phyloP scores from a whole-genome alignment of 106 monocot genomes.

The Dioscorea zingiberensis region DNA sequence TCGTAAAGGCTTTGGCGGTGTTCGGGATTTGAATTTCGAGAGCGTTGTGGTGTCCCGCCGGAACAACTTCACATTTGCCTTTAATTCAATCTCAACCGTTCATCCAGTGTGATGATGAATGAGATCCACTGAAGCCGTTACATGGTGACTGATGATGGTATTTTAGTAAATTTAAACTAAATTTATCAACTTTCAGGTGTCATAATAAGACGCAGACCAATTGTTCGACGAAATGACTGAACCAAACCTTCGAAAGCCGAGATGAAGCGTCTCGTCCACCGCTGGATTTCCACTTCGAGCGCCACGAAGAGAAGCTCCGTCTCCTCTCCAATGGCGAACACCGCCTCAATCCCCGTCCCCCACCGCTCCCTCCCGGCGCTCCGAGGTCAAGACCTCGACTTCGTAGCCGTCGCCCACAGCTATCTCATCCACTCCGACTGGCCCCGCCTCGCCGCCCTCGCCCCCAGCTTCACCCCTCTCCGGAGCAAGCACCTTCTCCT shows the following conservation, averaged over 20 bases:
- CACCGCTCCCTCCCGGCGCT: conserved; percentile 44
- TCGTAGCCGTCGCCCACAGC: conserved; percentile 45
- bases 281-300: not conserved
- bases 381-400: conserved; percentile 35
- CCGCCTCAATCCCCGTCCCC: conserved; percentile 52
- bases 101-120: no score
- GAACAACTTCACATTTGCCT: not conserved
- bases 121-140: no score
- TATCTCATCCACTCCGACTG: conserved; percentile 47
- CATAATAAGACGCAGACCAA: no score
- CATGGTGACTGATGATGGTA: no score
- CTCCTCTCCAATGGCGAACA: not conserved
- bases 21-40: not conserved
- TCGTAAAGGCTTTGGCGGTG: not conserved
- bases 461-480: conserved; percentile 37
- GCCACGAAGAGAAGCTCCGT: not conserved
- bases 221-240: no score
- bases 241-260: no score
- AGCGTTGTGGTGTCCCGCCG: not conserved
- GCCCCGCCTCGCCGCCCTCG: conserved; percentile 40
- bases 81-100: no score
- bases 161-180: no score
- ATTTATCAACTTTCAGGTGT: no score
- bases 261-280: no score
- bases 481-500: conserved; percentile 40